Evolutionary conservation across 805 yeast species (phyloP).

Genomic region (Pichia sporocuriosa): DNA sequence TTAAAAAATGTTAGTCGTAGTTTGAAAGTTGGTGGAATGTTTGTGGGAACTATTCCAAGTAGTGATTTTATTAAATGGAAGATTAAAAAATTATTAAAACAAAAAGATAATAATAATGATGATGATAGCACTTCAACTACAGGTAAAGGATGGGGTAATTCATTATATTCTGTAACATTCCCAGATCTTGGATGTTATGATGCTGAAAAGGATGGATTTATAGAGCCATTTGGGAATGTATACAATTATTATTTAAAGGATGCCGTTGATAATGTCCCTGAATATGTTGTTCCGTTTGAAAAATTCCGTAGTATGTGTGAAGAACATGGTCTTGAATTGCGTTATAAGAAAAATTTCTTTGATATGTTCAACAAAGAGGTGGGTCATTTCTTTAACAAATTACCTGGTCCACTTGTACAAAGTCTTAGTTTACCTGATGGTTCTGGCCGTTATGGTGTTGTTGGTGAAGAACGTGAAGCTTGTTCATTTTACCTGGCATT

Average conservation of each 20-base stretch:
- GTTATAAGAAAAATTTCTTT: conserved; percentile 68
- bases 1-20: conserved; percentile 71
- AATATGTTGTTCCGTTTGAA: conserved; percentile 93
- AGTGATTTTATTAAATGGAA: conserved; percentile 75
- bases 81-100: conserved; percentile 43
- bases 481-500: conserved; percentile 80
- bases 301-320: conserved; percentile 75
- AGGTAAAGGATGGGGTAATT: conserved; percentile 81
- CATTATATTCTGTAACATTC: conserved; percentile 73
- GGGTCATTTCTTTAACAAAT: conserved; percentile 51
- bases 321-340: conserved; percentile 69
- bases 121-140: no score
- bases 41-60: conserved; percentile 92
- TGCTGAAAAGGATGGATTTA: conserved; percentile 67
- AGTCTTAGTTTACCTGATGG: conserved; percentile 63
- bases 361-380: conserved; percentile 78
- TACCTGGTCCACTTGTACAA: conserved; percentile 55
- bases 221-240: conserved; percentile 73
- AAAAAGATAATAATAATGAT: no score
- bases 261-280: conserved; percentile 96
- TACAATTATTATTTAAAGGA: conserved; percentile 80
- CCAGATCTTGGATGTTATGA: conserved; percentile 39
- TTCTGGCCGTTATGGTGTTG: conserved; percentile 81
- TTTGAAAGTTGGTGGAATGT: conserved; percentile 74
- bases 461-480: conserved; percentile 84